These are phyloP conservation scores for Thermoascus crustaceus DNA, from an alignment of 2,329 filamentous ascomycete genomes.

Conservation along the genomic window DNA sequence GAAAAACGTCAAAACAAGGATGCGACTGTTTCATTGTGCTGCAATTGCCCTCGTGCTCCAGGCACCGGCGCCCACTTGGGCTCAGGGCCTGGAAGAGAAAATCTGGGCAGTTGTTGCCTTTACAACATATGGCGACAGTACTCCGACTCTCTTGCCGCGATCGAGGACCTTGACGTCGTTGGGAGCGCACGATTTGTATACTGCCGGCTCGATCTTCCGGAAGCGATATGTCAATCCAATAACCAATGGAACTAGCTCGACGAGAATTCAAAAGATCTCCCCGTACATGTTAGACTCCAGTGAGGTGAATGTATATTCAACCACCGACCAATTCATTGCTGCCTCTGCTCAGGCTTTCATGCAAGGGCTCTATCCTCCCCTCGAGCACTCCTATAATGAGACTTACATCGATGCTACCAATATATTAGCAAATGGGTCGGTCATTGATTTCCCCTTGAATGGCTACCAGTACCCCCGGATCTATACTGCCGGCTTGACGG, in stretches of 20 bases:
- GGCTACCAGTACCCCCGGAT: conserved; percentile 53
- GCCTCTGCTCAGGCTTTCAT: conserved; percentile 54
- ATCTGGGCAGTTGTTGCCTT: conserved; percentile 46
- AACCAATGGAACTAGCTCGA: conserved; percentile 15
- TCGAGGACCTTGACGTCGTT: conserved; percentile 41
- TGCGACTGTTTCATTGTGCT: not conserved
- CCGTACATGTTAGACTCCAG: conserved; percentile 36
- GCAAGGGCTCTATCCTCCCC: conserved; percentile 53
- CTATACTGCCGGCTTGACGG: conserved; percentile 33
- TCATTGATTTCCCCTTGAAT: conserved; percentile 40
- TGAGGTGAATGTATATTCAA: conserved; percentile 41
- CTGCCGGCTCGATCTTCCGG: conserved; percentile 45
- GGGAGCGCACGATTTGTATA: conserved; percentile 48
- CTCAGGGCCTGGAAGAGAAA: conserved; percentile 23
- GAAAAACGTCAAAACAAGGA: not conserved
- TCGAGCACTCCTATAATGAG: conserved; percentile 25
- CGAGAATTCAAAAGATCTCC: conserved; percentile 39
- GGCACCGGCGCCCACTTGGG: conserved; percentile 11
- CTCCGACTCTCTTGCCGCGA: conserved; percentile 35
- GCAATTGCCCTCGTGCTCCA: conserved; percentile 12
- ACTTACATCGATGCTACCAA: conserved; percentile 27
- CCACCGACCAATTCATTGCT: conserved; percentile 40
- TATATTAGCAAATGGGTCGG: conserved; percentile 41
- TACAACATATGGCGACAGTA: conserved; percentile 48
- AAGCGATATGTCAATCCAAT: conserved; percentile 41